Evolutionary conservation across 208 protist species (phyloP).

Genomic region (Naegleria fowleri): DNA sequence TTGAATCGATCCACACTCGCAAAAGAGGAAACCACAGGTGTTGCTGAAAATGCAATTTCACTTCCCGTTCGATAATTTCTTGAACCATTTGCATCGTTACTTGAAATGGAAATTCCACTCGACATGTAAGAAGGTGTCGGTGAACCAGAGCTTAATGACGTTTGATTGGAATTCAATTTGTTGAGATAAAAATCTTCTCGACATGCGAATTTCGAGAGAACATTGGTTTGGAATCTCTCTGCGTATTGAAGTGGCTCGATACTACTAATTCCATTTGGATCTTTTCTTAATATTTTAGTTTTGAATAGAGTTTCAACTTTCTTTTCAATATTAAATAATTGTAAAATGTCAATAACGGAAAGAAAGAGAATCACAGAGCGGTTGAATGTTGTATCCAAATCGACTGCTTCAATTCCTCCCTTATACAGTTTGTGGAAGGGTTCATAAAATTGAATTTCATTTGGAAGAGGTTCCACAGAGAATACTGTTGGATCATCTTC

Average conservation of each 20-base stretch:
- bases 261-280: background rate
- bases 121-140: too few species aligned
- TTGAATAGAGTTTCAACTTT: background rate
- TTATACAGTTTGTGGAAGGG: background rate
- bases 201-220: background rate
- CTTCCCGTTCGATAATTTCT: too few species aligned
- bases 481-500: background rate
- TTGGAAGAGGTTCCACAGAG: background rate
- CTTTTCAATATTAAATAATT: background rate
- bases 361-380: background rate
- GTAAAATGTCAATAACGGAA: conserved; percentile 1
- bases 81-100: too few species aligned
- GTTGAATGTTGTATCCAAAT: background rate
- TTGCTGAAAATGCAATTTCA: too few species aligned
- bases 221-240: background rate
- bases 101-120: too few species aligned
- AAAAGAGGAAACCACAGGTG: too few species aligned
- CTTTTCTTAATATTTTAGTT: background rate
- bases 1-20: too few species aligned
- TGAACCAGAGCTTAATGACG: too few species aligned
- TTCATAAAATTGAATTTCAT: background rate
- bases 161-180: too few species aligned
- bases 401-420: background rate
- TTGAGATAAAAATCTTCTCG: background rate
- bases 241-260: background rate